Base-by-base conservation (phyloP, 2,329 filamentous ascomycete species). In the Pestalotiopsis sp. region DNA sequence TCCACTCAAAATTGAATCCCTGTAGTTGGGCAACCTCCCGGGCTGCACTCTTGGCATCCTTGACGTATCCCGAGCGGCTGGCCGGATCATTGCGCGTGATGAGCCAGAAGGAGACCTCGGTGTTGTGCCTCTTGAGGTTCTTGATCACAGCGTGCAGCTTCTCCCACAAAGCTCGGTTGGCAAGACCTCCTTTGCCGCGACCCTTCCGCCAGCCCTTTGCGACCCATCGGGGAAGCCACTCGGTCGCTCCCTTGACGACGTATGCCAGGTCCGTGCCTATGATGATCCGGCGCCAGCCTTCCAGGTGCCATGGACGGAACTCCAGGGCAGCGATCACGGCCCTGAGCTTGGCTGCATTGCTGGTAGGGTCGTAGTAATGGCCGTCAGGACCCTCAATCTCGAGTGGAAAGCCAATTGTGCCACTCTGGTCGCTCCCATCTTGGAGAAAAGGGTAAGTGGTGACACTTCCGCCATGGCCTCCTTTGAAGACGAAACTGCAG, bases 201-300 rank as follows among this genome's bases (percentile, higher is more conserved):
- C 25, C n/a, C n/a, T 74, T 79, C 57, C 71, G 75, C 82, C 82
- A 86, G 9, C 77, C 74, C 31, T 80, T 78, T 23, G 68, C 70
- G 27, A 78, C 74, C 85, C 85, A 87, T 1, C 63, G 69, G 49
- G 74, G 75, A 17, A 83, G 69, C 79, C 80, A 83, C 25, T 71
- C 66, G 3, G 81, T 84, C 2, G 81, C 76, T 12, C 84, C 82
- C 7, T 78, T 70, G 14, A 80, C 80, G 7, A 86, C 79, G 66
- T 86, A 86, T 63, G 81, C 78, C 1, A 82, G 83, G 67, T 87
- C 83, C 0, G 82, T 86, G 17, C 83, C 81, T 64, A 87, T 77
- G 13, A 86, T 81, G n/a, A 87, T 68, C 3, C 75, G 75, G 9
- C 74, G 70, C 73, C 79, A 82, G 11, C 79, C 80, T 70, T 85